phyloP scores from a whole-genome alignment of 2,329 filamentous ascomycete species.

The Penicillium carneum region DNA sequence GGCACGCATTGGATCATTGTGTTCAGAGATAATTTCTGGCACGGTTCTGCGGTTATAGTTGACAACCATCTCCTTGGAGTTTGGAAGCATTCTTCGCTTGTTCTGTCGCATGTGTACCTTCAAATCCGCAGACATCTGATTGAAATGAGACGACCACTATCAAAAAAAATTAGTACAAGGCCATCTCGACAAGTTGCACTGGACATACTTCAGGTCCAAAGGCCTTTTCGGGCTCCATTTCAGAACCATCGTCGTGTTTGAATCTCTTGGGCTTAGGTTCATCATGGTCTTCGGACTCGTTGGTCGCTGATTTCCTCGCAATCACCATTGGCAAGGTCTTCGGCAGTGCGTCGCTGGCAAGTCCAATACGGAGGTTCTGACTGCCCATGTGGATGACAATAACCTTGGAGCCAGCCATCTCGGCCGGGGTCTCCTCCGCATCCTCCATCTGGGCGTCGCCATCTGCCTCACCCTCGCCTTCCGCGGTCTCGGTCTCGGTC shows the following conservation, averaged over 20 bases:
- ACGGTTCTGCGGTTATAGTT: slow-evolving; percentile 89
- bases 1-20: slow-evolving; percentile 91
- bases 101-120: slow-evolving; percentile 90
- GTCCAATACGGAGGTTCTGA: slow-evolving; percentile 90
- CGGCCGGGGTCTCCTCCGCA: slow-evolving; percentile 61
- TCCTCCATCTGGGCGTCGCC: slow-evolving; percentile 66
- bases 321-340: slow-evolving; percentile 94
- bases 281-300: slow-evolving; percentile 81
- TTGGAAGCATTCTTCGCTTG: slow-evolving; percentile 94
- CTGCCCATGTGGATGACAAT: slow-evolving; percentile 95
- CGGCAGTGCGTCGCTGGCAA: slow-evolving; percentile 93
- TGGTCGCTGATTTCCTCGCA: slow-evolving; percentile 77
- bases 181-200: not conserved
- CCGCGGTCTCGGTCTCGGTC: slow-evolving; percentile 70
- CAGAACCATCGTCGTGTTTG: slow-evolving; percentile 62
- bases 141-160: slow-evolving; percentile 71
- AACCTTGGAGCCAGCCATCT: slow-evolving; percentile 82
- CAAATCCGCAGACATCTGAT: slow-evolving; percentile 82
- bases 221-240: slow-evolving; percentile 72
- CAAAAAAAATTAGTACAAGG: slow-evolving; percentile 2
- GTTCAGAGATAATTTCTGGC: slow-evolving; percentile 86
- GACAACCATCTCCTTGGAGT: slow-evolving; percentile 92
- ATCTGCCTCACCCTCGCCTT: slow-evolving; percentile 51
- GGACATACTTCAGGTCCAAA: slow-evolving; percentile 80
- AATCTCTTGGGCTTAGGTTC: slow-evolving; percentile 75